phyloP scores from a whole-genome alignment of 208 protist genomes.

The Acanthamoeba royreba region DNA sequence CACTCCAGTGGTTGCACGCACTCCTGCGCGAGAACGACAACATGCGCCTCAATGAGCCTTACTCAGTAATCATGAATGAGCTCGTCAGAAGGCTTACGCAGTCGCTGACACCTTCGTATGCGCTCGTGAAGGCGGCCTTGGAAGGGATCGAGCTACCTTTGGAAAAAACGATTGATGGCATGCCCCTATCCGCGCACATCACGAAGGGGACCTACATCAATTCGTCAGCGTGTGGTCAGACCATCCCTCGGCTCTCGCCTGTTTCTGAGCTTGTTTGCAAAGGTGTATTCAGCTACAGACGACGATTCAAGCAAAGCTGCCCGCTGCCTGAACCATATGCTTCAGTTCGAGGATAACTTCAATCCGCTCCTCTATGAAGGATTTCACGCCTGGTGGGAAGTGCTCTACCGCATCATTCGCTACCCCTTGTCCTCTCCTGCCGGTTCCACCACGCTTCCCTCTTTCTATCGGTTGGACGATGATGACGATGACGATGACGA shows the following conservation, averaged over 20 bases:
- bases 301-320: neutral
- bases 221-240: neutral
- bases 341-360: neutral
- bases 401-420: neutral
- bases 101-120: neutral
- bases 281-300: neutral
- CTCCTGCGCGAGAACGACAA: neutral
- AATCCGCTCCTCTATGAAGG: neutral
- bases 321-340: neutral
- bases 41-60: neutral
- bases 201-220: neutral
- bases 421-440: neutral
- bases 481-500: neutral
- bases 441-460: neutral
- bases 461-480: neutral
- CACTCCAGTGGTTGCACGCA: neutral
- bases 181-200: neutral
- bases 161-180: neutral
- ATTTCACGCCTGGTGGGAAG: constrained; percentile 36
- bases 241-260: neutral
- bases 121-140: neutral
- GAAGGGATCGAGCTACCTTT: neutral
- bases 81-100: neutral
- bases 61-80: neutral
- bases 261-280: neutral